phyloP scores from a whole-genome alignment of 768 basidiomycete species.

The Boletus insuetus region DNA sequence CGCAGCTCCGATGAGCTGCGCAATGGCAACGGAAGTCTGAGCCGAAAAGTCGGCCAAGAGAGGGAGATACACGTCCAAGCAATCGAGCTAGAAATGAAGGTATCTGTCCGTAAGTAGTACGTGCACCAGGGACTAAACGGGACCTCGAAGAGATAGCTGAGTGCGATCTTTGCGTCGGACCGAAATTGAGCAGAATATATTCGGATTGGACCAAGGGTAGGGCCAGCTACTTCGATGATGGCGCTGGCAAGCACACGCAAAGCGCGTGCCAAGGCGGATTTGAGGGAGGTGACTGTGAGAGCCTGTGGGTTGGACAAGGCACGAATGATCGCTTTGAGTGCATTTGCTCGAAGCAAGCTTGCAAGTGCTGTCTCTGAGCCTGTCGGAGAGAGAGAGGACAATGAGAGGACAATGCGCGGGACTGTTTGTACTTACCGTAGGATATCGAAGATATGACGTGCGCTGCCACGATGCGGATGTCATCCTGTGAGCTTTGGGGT shows the following conservation, averaged over 20 bases:
- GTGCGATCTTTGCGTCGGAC: conserved; percentile 51
- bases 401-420: neutral
- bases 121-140: neutral
- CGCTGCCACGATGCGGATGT: conserved; percentile 68
- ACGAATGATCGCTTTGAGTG: conserved; percentile 58
- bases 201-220: conserved; percentile 62
- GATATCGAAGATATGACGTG: conserved; percentile 73
- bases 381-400: conserved; percentile 21
- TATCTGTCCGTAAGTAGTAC: neutral
- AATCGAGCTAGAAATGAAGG: conserved; percentile 42
- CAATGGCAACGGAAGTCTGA: conserved; percentile 48
- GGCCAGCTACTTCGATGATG: conserved; percentile 66
- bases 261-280: conserved; percentile 60
- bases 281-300: conserved; percentile 39
- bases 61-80: conserved; percentile 66
- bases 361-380: conserved; percentile 62
- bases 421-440: conserved; percentile 44
- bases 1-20: conserved; percentile 54
- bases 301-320: conserved; percentile 47
- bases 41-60: conserved; percentile 46
- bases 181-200: conserved; percentile 36
- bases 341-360: conserved; percentile 54
- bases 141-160: conserved; percentile 63
- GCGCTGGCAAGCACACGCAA: conserved; percentile 57
- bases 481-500: conserved; percentile 41